Conservation (phyloP, 2,329 filamentous ascomycete genomes). For the Sarocladium strictum region DNA sequence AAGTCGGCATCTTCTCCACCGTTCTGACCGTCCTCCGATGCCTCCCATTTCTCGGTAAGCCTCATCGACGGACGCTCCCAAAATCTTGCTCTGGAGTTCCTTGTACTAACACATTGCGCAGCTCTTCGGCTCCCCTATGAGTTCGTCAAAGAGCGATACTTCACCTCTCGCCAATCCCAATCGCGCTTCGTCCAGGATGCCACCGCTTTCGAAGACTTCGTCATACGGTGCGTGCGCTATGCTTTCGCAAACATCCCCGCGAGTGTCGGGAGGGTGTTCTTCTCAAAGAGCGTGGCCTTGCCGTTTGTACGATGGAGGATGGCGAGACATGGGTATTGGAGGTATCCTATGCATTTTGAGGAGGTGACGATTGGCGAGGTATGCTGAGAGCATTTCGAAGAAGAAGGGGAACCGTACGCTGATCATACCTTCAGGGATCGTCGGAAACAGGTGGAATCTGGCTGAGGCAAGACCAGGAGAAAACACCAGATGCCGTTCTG, state of each 20-base stretch:
- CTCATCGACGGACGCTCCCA: not conserved
- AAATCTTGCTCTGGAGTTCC: not conserved
- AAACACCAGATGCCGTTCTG: conserved; percentile 67
- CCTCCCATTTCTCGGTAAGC: conserved; percentile 64
- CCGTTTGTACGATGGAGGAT: conserved; percentile 74
- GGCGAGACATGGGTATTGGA: conserved; percentile 63
- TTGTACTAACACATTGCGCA: no score
- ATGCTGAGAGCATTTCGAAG: not conserved
- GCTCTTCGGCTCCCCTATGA: conserved; percentile 23
- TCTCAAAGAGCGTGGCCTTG: conserved; percentile 65
- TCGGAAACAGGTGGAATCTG: conserved; percentile 56
- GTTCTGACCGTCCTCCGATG: conserved; percentile 51
- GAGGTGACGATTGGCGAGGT: conserved; percentile 34
- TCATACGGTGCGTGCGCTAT: conserved; percentile 72
- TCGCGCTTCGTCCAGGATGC: conserved; percentile 62
- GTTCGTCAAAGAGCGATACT: conserved; percentile 26
- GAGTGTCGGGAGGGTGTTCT: conserved; percentile 67
- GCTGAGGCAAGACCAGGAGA: conserved; percentile 55
- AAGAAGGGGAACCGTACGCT: not conserved
- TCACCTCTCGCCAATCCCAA: conserved; percentile 21
- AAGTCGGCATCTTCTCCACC: conserved; percentile 57
- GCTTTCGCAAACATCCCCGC: conserved; percentile 68
- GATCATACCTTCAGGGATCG: conserved; percentile 25
- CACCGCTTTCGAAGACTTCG: conserved; percentile 70
- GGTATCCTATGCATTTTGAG: conserved; percentile 57